Evolutionary conservation across 2,329 filamentous ascomycete species (phyloP).

Genomic region (Fusarium bulbicola): DNA sequence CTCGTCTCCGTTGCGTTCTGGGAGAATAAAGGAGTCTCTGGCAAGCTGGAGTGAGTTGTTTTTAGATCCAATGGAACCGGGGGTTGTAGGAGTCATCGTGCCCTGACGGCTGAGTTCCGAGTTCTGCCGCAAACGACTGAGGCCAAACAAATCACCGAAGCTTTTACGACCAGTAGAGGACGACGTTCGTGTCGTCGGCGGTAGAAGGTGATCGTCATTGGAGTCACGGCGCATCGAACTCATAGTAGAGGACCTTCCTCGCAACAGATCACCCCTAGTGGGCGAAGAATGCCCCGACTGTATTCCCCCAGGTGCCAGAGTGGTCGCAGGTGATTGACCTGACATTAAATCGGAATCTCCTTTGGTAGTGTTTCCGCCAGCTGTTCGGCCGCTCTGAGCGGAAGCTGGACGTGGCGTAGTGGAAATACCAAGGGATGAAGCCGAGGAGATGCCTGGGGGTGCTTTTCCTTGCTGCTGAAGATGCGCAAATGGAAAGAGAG

Average conservation of each 20-base stretch:
- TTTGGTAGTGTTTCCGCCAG: constrained; percentile 30
- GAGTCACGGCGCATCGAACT: constrained; percentile 81
- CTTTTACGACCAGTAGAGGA: constrained; percentile 93
- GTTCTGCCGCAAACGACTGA: constrained; percentile 82
- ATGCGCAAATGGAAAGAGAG: constrained; percentile 85
- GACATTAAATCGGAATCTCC: constrained; percentile 26
- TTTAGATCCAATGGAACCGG: constrained; percentile 76
- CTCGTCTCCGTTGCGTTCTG: constrained; percentile 85
- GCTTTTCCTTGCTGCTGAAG: constrained; percentile 75
- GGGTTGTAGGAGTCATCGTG: constrained; percentile 74
- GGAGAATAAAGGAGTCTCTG: constrained; percentile 75
- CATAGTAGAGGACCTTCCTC: constrained; percentile 88
- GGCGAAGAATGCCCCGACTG: constrained; percentile 74
- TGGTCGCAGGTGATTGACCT: constrained; percentile 56
- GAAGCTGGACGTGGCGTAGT: constrained; percentile 49
- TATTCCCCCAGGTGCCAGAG: constrained; percentile 50
- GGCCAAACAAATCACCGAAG: constrained; percentile 85
- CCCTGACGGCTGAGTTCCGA: constrained; percentile 78
- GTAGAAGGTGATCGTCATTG: constrained; percentile 73
- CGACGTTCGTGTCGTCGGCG: constrained; percentile 77
- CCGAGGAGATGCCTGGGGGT: constrained; percentile 50
- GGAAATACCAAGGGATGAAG: constrained; percentile 52
- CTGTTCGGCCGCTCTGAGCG: constrained; percentile 44
- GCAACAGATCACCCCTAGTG: constrained; percentile 66
- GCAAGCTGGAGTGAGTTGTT: constrained; percentile 83